Percentiles rank a stretch among this genome's conserved stretches.
Evolutionary conservation across 73 alveolate genomes (phyloP).

Genomic region (Tetrahymena malaccensis): DNA sequence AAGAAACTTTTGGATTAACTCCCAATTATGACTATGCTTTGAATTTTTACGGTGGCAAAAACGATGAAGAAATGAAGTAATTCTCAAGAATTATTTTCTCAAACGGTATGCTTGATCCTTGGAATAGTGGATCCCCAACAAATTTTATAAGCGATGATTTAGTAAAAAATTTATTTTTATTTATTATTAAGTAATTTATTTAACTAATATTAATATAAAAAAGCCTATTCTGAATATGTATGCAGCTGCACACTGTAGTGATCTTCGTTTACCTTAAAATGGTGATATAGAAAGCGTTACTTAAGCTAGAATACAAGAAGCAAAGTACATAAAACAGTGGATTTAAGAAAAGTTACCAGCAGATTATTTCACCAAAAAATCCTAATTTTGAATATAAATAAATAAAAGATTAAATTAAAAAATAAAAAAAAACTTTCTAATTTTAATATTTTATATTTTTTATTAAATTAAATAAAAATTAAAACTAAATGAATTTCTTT

Average conservation of each 20-base stretch:
- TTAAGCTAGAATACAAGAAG: not conserved
- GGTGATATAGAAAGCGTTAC: not conserved
- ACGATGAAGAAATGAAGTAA: not conserved
- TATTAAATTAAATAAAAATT: no score
- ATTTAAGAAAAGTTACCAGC: not conserved
- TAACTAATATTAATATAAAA: no score
- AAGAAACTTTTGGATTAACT: constrained; percentile 23
- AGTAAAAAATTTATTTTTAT: no score
- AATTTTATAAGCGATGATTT: not conserved
- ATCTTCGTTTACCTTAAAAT: not conserved
- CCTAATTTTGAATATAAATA: no score
- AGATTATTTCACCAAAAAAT: no score
- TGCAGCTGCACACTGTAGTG: not conserved
- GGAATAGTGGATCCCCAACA: constrained; percentile 38
- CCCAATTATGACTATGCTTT: constrained; percentile 42
- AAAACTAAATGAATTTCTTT: no score
- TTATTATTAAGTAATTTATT: no score
- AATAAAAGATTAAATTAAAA: no score
- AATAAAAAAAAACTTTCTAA: no score
- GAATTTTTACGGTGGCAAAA: constrained; percentile 53
- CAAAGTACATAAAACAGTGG: no score
- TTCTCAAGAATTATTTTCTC: constrained; percentile 44
- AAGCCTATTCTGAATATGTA: not conserved
- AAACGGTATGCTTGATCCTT: constrained; percentile 50
- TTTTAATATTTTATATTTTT: no score